phyloP scores from a whole-genome alignment of 805 yeast species.

The Naumovozyma dairenensis region DNA sequence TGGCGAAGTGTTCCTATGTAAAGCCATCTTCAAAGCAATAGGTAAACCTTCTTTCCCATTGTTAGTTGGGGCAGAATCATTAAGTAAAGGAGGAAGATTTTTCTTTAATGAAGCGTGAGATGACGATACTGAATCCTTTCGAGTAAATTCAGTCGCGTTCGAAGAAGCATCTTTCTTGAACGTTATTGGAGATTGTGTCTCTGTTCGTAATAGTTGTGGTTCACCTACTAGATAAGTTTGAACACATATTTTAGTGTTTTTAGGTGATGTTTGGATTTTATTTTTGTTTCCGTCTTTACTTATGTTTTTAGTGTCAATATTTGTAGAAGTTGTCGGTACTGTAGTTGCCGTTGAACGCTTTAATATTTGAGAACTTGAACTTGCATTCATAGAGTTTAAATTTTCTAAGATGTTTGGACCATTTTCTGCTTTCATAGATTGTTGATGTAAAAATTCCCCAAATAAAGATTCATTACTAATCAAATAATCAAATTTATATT shows the following conservation, averaged over 20 bases:
- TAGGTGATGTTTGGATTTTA: no score
- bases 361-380: no score
- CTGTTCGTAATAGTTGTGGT: constrained; percentile 29
- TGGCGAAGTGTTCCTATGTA: constrained; percentile 28
- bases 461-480: constrained; percentile 58
- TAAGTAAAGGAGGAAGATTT: constrained; percentile 29
- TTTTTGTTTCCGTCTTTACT: no score
- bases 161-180: no score
- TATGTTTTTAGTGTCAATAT: background rate
- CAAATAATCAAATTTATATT: constrained; percentile 58
- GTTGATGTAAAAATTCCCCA: constrained; percentile 43
- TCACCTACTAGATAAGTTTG: constrained; percentile 39
- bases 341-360: no score
- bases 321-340: no score
- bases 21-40: constrained; percentile 35
- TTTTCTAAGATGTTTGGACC: background rate
- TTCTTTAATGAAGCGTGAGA: no score
- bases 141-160: no score
- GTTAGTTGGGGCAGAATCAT: constrained; percentile 36
- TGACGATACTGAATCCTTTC: no score
- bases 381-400: background rate
- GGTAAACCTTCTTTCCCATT: constrained; percentile 31
- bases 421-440: constrained; percentile 4
- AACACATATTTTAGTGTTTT: constrained; percentile 22
- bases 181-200: constrained; percentile 1